Evolutionary conservation across 805 yeast species (phyloP).

Genomic region (Candida succiphila): DNA sequence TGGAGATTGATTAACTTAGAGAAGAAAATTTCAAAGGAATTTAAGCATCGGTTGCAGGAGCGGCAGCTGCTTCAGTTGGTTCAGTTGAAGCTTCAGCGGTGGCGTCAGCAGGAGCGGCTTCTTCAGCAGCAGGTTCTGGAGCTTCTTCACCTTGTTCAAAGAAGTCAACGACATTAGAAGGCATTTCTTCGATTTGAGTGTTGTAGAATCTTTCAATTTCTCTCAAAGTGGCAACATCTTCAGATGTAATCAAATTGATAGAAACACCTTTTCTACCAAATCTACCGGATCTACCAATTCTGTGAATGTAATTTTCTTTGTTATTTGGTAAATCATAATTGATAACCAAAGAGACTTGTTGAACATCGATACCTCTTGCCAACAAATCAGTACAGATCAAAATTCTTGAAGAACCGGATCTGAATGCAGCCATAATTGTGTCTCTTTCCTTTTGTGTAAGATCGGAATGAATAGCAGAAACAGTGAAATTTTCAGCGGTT

Average conservation of each 20-base stretch:
- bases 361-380: conserved; percentile 98
- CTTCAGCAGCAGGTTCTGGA: too few species aligned
- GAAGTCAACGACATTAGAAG: conserved; percentile 41
- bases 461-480: conserved; percentile 92
- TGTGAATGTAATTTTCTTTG: conserved; percentile 90
- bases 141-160: too few species aligned
- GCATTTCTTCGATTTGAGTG: conserved; percentile 90
- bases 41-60: too few species aligned
- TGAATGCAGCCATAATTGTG: conserved; percentile 88
- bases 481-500: conserved; percentile 76
- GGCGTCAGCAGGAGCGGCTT: too few species aligned
- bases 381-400: conserved; percentile 89
- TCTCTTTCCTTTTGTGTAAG: conserved; percentile 93
- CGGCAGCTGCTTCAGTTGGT: too few species aligned
- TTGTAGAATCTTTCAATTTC: conserved; percentile 87
- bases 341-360: conserved; percentile 90
- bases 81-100: too few species aligned
- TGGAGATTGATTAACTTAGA: background rate
- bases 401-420: conserved; percentile 89
- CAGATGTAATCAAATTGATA: conserved; percentile 80
- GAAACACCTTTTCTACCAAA: conserved; percentile 99
- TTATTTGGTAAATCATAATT: conserved; percentile 88
- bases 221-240: conserved; percentile 64
- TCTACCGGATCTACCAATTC: conserved; percentile 98
- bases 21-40: background rate